These are phyloP conservation scores for Diplodia mutila DNA, from an alignment of 2,329 filamentous ascomycete genomes.

Conservation along the genomic window DNA sequence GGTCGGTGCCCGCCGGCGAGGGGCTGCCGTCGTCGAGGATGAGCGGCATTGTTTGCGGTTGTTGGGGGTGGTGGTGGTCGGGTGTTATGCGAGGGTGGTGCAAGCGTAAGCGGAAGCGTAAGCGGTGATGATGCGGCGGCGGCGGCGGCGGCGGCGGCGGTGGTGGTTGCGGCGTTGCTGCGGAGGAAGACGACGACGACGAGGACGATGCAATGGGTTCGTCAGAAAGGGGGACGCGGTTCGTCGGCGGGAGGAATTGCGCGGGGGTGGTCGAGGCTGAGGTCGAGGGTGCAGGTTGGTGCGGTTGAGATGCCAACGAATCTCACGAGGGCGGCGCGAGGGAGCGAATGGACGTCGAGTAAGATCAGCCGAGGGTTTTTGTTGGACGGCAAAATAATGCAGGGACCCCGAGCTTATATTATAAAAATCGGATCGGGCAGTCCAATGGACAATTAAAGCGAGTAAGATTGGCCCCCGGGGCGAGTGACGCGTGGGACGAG, in stretches of 20 bases:
- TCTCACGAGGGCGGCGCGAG: no score
- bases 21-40: conserved; percentile 19
- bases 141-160: neutral
- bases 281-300: neutral
- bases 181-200: neutral
- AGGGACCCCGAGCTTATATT: neutral
- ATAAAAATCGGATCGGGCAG: neutral
- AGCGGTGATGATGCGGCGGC: neutral
- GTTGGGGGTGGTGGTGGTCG: neutral
- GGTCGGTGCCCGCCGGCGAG: conserved; percentile 10
- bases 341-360: no score
- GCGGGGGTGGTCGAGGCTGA: neutral
- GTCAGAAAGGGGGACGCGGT: neutral
- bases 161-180: neutral
- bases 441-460: neutral
- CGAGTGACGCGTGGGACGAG: neutral
- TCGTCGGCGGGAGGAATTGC: neutral
- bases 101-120: no score
- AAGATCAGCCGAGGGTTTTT: neutral
- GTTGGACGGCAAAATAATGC: neutral
- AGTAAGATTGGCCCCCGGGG: neutral
- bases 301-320: neutral
- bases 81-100: neutral
- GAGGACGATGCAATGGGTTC: neutral
- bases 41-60: conserved; percentile 11